A percentile compares a stretch with the other conserved stretches of the same genome.
Conservation (phyloP, 2,329 filamentous ascomycete genomes). For the Sporothrix brunneoviolacea region DNA sequence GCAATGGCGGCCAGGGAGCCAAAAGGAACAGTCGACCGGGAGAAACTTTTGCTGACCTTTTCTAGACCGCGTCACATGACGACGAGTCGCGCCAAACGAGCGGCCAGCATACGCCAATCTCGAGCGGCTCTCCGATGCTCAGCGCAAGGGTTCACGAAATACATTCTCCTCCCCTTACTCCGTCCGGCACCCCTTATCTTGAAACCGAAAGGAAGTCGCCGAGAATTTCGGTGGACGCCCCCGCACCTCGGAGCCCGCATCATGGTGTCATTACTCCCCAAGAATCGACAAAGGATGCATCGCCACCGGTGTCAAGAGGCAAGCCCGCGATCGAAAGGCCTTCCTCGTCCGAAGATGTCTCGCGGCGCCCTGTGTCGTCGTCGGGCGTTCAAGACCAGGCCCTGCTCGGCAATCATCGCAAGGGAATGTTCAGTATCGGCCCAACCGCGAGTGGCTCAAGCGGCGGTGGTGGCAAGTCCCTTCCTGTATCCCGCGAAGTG, state of each 20-base stretch:
- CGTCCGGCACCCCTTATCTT: slow-evolving; percentile 59
- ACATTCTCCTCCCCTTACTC: slow-evolving; percentile 85
- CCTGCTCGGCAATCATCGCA: slow-evolving; percentile 36
- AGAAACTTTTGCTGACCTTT: neutral
- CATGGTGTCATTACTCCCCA: slow-evolving; percentile 56
- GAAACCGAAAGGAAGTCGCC: slow-evolving; percentile 30
- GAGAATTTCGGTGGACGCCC: slow-evolving; percentile 15
- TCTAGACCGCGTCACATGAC: slow-evolving; percentile 53
- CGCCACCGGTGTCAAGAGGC: slow-evolving; percentile 33
- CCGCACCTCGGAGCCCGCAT: slow-evolving; percentile 18
- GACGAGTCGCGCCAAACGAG: slow-evolving; percentile 55
- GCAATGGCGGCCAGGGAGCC: neutral
- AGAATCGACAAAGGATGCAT: slow-evolving; percentile 52
- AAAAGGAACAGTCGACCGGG: neutral
- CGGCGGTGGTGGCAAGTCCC: slow-evolving; percentile 36
- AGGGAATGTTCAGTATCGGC: slow-evolving; percentile 47
- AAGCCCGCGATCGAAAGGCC: slow-evolving; percentile 33
- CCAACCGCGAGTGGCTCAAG: slow-evolving; percentile 27
- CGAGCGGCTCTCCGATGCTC: slow-evolving; percentile 58
- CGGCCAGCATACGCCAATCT: slow-evolving; percentile 57
- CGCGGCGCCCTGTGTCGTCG: slow-evolving; percentile 34
- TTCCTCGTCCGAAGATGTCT: slow-evolving; percentile 31
- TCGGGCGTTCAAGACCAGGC: slow-evolving; percentile 27
- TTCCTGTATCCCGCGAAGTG: slow-evolving; percentile 52
- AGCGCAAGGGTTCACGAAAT: slow-evolving; percentile 64